These are phyloP conservation scores for Fonsecaea pedrosoi DNA, from an alignment of 2,329 filamentous ascomycete genomes.

Conservation along the genomic window DNA sequence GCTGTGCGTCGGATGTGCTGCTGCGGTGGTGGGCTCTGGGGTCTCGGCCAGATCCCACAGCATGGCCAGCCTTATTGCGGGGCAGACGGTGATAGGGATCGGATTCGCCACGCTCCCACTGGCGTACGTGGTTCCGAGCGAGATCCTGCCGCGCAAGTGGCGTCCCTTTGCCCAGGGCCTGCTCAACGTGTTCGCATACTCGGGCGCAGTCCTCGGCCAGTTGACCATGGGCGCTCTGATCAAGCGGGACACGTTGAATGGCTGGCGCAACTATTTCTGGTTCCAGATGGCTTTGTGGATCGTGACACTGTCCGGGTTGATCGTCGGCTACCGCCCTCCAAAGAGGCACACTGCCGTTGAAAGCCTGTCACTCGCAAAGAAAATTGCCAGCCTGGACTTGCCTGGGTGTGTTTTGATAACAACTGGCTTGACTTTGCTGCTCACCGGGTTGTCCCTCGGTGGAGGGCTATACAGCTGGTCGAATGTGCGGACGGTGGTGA, in stretches of 20 bases:
- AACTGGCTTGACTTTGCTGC: conserved; percentile 19
- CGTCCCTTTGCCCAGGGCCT: conserved; percentile 19
- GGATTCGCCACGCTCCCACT: conserved; percentile 24
- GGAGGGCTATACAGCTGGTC: conserved; percentile 22
- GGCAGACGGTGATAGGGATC: conserved; percentile 26
- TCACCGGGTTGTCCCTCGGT: conserved; percentile 24
- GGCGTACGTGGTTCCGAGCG: conserved; percentile 23
- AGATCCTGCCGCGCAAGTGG: conserved; percentile 30
- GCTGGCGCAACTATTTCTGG: conserved; percentile 32
- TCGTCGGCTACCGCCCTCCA: conserved; percentile 27
- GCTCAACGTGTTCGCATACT: conserved; percentile 19
- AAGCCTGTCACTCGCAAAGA: conserved; percentile 11
- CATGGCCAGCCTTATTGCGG: conserved; percentile 26
- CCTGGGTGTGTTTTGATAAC: conserved; percentile 18
- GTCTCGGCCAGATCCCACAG: conserved; percentile 28
- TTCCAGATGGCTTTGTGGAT: conserved; percentile 26
- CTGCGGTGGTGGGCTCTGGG: no score
- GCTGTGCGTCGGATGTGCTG: conserved; percentile 24
- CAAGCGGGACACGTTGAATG: conserved; percentile 3
- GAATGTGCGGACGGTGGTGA: conserved; percentile 13
- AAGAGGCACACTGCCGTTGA: conserved; percentile 25
- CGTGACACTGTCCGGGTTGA: conserved; percentile 4
- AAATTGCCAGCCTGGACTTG: conserved; percentile 22
- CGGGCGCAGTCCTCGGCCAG: conserved; percentile 16
- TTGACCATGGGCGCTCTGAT: conserved; percentile 28